Base-by-base conservation (phyloP, 805 yeast genomes). In the Barnettozyma wickerhamii region DNA sequence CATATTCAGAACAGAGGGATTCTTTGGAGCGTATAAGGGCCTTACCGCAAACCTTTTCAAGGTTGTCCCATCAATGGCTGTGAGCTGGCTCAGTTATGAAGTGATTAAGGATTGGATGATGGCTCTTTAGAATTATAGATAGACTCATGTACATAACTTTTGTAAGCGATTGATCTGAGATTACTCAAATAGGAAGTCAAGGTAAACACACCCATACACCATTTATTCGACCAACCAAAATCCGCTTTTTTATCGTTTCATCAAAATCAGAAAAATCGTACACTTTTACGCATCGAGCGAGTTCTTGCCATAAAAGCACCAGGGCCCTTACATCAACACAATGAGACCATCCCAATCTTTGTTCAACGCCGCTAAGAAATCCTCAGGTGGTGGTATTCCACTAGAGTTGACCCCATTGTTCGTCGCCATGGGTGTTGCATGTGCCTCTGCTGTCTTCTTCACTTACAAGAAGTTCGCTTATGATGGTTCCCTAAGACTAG, bases 21-120 rank as follows among this genome's bases (percentile, higher is more conserved):
- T 71, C 36, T 65, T 60, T 33, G 91, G 90, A 1, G 75, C 84
- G 29, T 84, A 81, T 64, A 81, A 77, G 53, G 91, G 91, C 0
- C 68, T 83, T 59, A 71, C 79, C 3, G 93, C 95, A 2, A 88
- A 88, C 56, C 69, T 87, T 59, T 81, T 85, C 69, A 91, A 90
- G 59, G 93, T 91, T 4, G 84, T 88, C 35, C 97, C 98, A 0
- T 81, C 93, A 12, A 91, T 93, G 90, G 98, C 98, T 4, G 88
- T 90, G 14, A 87, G 91, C 45, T 91, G 97, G 96, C 69, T 89
- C 51, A 79, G 85, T 46, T 82, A 79, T 60, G 98, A 95, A 50
- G 63, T 81, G 24, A 69, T 86, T 38, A 77, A 80, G 51, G 84
- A 77, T 17, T 40, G 47, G 18, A 35, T 64, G 42, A 43, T 52